Evolutionary conservation across 108 stramenopile genomes (phyloP), one percentile per base, ranked within the genome.

Genomic region (Pseudonitzschia pungens): DNA sequence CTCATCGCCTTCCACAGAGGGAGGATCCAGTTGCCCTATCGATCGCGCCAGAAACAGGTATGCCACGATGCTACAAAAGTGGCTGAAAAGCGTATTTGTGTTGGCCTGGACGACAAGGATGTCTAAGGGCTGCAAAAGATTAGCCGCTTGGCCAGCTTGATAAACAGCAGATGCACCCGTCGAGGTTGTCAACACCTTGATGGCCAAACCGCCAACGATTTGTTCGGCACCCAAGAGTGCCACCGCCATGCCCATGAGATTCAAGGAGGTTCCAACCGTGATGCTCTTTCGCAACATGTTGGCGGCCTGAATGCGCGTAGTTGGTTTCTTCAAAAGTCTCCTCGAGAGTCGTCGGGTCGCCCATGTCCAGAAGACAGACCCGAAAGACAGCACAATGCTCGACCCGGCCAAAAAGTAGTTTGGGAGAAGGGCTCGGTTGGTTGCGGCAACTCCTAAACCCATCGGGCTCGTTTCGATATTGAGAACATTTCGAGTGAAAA

Each of bases 81-180:
- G 96, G 73, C 90, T 91, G 31, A 91, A 79, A 48, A 97, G 76
- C 27, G 92, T 87, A 76, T 97, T 97, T 31, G 95, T 96, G 84
- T 96, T 97, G 48, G 94, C 96, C 79, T 97, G 96, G 10, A 96
- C 92, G 29, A 96, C 83, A 64, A 96, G 78, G 12, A 96, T 86
- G 72, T 96, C 95, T 66, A 96, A 73, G 28, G 95, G 90, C 67
- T 94, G 95, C 32, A 96, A 44, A 2, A 83, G 77, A 21, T 56
- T 59, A 10, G 32, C 70, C 8, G 60, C 48, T 15, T 71, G 29
- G 6, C 71, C 73, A 52, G 58, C 50, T 18, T 62, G 64, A 21
- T 54, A 43, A 69, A 77, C 57, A 52, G 83, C 83, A 36, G 84
- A 24, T 52, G 84, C 50, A 15, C 63, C 62, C 10, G 53, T 70